Base-by-base conservation (phyloP, 768 basidiomycete species). In the Sarcodon aspratus region DNA sequence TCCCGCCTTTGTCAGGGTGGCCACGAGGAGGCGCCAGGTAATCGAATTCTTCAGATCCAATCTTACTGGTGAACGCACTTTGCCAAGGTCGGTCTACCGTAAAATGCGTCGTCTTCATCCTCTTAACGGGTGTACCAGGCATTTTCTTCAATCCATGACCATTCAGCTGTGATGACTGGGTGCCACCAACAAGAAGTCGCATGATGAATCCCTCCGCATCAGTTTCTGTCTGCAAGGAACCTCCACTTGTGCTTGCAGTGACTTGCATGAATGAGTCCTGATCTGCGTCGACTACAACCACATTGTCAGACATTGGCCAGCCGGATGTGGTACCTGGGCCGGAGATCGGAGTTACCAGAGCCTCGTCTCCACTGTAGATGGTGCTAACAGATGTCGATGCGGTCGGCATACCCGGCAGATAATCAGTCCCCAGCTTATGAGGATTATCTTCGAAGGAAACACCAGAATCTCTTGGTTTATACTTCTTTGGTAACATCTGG, bases 121-220 rank as follows among this genome's bases (percentile, higher is more conserved):
- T 79, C 71, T 90, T 90, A n/a, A 87, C 83, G 1, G 87, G 87
- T 11, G 87, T 90, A 0, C 83, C 85, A 1, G 87, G 87, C 6
- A 78, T 76, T 49, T 72, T 80, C 70, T 85, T 88, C 13, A 61
- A 66, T 15, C 6, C 40, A 64, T 62, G 54, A 18, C 53, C 52
- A 35, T 69, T 66, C 4, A 56, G 59, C 50, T 65, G 62, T 34
- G 63, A 62, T 45, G 62, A 55, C 3, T 69, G 69, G 51, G 79
- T 82, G 11, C 74, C 69, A 9, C 76, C 78, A 3, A 75, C 71
- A 6, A 74, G 74, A 10, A 90, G 73, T 31, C 78, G 77, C 55
- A 81, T 64, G 53, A 90, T 88, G 62, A 88, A 88, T 27, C 21
- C 21, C 21, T 27, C 21, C 3, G 74, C 75, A 47, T 88, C 82